Evolutionary conservation across 106 monocot species (phyloP).

Genomic region (Triglochin maritima): DNA sequence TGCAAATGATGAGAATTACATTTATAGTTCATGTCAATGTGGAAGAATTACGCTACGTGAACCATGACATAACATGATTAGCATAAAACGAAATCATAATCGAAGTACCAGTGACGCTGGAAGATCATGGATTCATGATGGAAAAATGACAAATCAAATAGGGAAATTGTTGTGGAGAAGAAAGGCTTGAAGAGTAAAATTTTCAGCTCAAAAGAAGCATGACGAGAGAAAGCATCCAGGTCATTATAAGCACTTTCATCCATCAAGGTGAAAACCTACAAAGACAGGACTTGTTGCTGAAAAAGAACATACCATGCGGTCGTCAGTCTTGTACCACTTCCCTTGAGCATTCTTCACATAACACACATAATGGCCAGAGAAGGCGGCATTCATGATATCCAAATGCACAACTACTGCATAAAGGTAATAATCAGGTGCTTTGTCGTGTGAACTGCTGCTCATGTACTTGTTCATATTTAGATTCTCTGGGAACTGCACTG

Average conservation of each 20-base stretch:
- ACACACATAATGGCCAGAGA: constrained; percentile 88
- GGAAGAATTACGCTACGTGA: too few species aligned
- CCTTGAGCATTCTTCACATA: constrained; percentile 57
- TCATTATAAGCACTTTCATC: too few species aligned
- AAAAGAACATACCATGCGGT: constrained; percentile 47
- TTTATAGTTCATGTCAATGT: not conserved
- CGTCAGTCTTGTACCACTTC: constrained; percentile 83
- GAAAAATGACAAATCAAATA: too few species aligned
- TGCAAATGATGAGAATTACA: constrained; percentile 1
- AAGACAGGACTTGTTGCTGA: too few species aligned
- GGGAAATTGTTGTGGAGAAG: too few species aligned
- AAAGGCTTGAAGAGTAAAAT: too few species aligned
- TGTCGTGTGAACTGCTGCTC: constrained; percentile 42
- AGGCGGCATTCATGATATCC: constrained; percentile 73
- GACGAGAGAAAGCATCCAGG: too few species aligned
- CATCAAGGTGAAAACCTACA: too few species aligned
- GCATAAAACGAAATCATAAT: not conserved
- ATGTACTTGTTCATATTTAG: constrained; percentile 63
- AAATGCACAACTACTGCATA: constrained; percentile 91
- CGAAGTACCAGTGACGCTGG: too few species aligned
- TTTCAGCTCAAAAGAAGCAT: too few species aligned
- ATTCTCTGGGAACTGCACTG: constrained; percentile 57
- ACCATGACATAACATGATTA: not conserved
- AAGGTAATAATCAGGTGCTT: constrained; percentile 56
- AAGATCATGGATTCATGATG: too few species aligned